Base-by-base conservation (phyloP, 2,329 filamentous ascomycete genomes). In the Coniochaeta sp. region DNA sequence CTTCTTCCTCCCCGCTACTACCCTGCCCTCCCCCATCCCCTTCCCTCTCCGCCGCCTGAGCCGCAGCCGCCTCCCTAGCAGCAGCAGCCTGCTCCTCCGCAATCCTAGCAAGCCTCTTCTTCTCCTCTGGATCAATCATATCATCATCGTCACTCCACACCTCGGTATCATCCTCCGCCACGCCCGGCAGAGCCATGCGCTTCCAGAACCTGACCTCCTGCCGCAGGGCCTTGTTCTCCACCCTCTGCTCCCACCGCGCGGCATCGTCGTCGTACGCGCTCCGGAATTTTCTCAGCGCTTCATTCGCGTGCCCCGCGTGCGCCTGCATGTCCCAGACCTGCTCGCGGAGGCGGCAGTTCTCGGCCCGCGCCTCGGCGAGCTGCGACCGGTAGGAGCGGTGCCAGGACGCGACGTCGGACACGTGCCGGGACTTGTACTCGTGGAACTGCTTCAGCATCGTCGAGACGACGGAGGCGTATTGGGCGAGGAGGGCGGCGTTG, bases 281-380 rank as follows among this genome's bases (percentile, higher is more conserved):
- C 49, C 82, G 74, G 57, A 85, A 83, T 32, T 73, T 67, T 33
- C 82, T 78, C 52, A 86, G 68, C 54, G 71, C 65, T 53, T 78
- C 77, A 61, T 84, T 85, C 20, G 81, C 82, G 12, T 68, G 71
- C 46, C 73, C 73, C 22, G 83, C 82, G 57, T 81, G 77, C 35
- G 75, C 73, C 61, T 84, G 79, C 79, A 85, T 83, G 58, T 83
- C 79, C 75, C 81, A 83, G 59, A 86, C 82, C 65, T 85, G 81
- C 59, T 83, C 79, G 50, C 82, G 79, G 49, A 86, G 73, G 2
- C 76, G 74, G 54, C 74, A 73, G 60, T 86, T 86, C 68, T 85
- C 82, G 57, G 78, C 78, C 4, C 83, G 81, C 46, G 82, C 81
- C 61, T 83, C 81, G 57, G 81, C 81, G 32, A 86, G 76, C 67